Base-by-base conservation (phyloP, 148 eudicot genomes). In the Beta vulgaris region DNA sequence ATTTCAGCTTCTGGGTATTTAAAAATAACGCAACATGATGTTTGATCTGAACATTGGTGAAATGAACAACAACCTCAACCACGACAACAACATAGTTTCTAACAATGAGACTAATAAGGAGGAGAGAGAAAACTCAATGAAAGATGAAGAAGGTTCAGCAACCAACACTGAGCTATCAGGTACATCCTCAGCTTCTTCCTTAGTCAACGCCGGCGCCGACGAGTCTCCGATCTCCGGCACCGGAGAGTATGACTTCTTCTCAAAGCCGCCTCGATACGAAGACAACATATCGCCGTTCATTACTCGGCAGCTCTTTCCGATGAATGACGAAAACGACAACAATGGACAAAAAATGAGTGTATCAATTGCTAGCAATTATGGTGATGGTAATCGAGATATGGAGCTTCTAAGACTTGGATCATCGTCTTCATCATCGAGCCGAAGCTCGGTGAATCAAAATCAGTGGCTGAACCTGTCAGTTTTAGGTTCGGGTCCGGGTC, bases 391-490 rank as follows among this genome's bases (percentile, higher is more conserved):
- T 19, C 23, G 29, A 16, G 77, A 68, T 68, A 13, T 77, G 46
- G 77, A 67, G 49, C 63, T 48, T 7, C 68, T 57, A 36, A 61
- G 57, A 81, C 36, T 77, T 76, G 79, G 85, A 72, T 77, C 85
- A 34, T 42, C 81, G 12, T 73, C 65, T 15, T 29, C 65, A 9
- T 15, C 49, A 9, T 15, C 49, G 6, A 42, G 15, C 51, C 57
- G 59, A 53, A 19, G 26, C 49, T 7, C 7, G 18, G 35, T 0
- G 42, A 67, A 13, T 4, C n/a, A 48, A 1, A 51, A 61, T 26
- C 85, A 85, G 78, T 87, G 91, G 92, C 74, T 91, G 82, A 87
- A 91, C 59, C 81, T 87, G 16, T 72, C 88, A 46, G 88, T 78
- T 12, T 84, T 87, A 23, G 88, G 80, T 74, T 37, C 82, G 4